Conservation (phyloP, 768 basidiomycete genomes). For the Agaricus subrufescens region DNA sequence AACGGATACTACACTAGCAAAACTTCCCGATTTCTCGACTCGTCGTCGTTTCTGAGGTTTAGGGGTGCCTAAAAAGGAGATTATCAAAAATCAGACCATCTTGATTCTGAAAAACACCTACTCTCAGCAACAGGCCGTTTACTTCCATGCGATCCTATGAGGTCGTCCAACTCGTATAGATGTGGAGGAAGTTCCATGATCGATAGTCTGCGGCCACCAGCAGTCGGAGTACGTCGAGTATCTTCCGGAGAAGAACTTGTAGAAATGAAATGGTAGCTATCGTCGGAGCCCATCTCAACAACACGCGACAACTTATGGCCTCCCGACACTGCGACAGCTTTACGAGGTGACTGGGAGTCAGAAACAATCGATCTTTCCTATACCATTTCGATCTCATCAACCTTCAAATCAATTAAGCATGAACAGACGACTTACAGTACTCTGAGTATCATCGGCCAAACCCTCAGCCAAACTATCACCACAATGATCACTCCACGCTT, state of each 20-base stretch:
- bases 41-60: background rate
- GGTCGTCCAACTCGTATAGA: background rate
- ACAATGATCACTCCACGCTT: constrained; percentile 40
- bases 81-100: too few relatives aligned
- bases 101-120: background rate
- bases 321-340: background rate
- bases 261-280: background rate
- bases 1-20: background rate
- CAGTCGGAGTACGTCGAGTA: background rate
- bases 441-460: constrained; percentile 26
- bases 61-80: background rate
- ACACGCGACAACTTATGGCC: background rate
- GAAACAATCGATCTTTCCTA: constrained; percentile 4
- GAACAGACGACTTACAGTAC: constrained; percentile 1
- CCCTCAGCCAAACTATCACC: constrained; percentile 45
- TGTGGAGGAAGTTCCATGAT: background rate
- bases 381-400: background rate
- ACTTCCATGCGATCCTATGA: background rate
- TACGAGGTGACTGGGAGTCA: constrained; percentile 8
- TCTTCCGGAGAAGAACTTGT: background rate
- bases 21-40: background rate
- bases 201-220: background rate
- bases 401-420: background rate
- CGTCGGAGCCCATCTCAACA: background rate
- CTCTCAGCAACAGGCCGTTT: background rate